Evolutionary conservation across 2,329 filamentous ascomycete genomes (phyloP).

Genomic region (Hirsutella minnesotensis): DNA sequence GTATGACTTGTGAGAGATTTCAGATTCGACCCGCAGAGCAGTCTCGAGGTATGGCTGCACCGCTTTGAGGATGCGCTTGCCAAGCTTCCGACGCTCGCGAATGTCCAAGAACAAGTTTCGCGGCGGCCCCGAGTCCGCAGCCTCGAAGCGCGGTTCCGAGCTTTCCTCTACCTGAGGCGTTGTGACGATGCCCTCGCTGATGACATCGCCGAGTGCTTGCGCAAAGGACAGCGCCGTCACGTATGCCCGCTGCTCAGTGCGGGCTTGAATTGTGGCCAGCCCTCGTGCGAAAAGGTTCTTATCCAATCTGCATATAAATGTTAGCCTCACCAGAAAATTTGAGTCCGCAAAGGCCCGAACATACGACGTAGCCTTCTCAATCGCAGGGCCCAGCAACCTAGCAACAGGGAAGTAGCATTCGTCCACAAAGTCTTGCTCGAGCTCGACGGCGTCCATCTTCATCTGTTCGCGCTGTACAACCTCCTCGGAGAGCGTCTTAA

Average conservation of each 20-base stretch:
- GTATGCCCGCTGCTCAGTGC: conserved; percentile 44
- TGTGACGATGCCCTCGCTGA: conserved; percentile 39
- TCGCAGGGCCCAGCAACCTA: conserved; percentile 61
- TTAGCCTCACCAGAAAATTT: too few species aligned
- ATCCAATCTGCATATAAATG: conserved; percentile 41
- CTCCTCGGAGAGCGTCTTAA: conserved; percentile 57
- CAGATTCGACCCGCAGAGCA: conserved; percentile 70
- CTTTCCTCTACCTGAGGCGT: conserved; percentile 17
- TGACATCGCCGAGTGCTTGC: conserved; percentile 41
- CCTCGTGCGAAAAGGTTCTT: conserved; percentile 46
- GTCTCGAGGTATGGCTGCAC: conserved; percentile 68
- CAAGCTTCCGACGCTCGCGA: conserved; percentile 72
- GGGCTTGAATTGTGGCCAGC: conserved; percentile 35
- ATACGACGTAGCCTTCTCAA: conserved; percentile 73
- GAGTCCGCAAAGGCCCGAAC: conserved; percentile 25
- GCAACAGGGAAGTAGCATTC: conserved; percentile 85
- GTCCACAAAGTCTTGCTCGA: conserved; percentile 72
- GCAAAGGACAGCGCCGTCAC: conserved; percentile 45
- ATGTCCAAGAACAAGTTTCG: conserved; percentile 52
- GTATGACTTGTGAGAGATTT: conserved; percentile 58
- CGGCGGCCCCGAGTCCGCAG: conserved; percentile 33
- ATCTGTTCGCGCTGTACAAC: conserved; percentile 64
- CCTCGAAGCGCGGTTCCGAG: conserved; percentile 17
- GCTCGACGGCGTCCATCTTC: conserved; percentile 65
- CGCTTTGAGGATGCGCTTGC: conserved; percentile 77